Base-by-base conservation (phyloP, 768 basidiomycete species). In the Kwoniella sp. region DNA sequence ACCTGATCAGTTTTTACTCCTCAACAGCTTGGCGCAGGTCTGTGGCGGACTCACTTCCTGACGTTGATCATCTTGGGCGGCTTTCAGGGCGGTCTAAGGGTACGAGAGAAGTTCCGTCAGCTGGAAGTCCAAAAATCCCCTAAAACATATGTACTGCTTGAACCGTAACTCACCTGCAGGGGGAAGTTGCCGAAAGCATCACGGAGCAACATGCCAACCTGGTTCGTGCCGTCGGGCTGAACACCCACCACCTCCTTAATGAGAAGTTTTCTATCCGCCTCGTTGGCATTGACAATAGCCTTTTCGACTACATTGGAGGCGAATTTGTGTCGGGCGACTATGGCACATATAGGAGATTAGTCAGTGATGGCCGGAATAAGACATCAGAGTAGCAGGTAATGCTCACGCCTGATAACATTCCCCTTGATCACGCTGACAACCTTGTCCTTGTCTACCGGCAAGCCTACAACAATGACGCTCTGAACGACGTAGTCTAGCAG, bases 251-350 rank as follows among this genome's bases (percentile, higher is more conserved):
- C 86, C 79, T 96, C 94, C 26, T 91, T 87, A 63, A 97, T 86
- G 47, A 97, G 82, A 36, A 80, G 77, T 9, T 84, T 85, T 49
- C 91, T 88, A 65, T 84, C 87, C 10, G 88, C 87, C 0, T 83
- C 33, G 58, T 86, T 85, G 0, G 89, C 86, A 33, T 84, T 86
- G 27, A 87, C 78, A 36, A 95, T 84, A 5, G 91, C 92, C 80
- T 92, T 93, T 81, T 95, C 94, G 78, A 89, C 90, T 21, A 97
- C 95, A 73, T 99, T 98, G 5, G 93, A 96, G 5, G 92, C 93
- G 73, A 91, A 95, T 77, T 95, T 95, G 76, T 78, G 77, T 17
- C 74, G 64, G n/a, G 68, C 67, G 26, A 77, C 78, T 79, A 60
- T n/a, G n/a, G n/a, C n/a, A n/a, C n/a, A n/a, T n/a, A n/a, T n/a